phyloP scores from a whole-genome alignment of 352 stramenopile genomes.

The Globisporangium viniferum region DNA sequence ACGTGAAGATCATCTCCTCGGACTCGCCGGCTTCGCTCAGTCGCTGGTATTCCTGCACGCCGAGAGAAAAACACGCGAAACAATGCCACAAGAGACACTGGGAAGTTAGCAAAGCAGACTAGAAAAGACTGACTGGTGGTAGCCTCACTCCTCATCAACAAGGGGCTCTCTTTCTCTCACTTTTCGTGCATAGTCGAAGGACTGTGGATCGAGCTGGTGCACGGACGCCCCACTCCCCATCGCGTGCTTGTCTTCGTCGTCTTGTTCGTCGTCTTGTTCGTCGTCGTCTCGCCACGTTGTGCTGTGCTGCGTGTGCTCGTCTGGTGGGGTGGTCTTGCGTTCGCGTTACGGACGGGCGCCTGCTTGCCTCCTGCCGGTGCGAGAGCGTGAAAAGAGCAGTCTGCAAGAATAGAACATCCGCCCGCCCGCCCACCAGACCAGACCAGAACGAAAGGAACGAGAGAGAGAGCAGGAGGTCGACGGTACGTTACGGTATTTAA shows the following conservation, averaged over 20 bases:
- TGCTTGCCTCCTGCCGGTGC: not conserved
- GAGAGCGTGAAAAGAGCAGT: not conserved
- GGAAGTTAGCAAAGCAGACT: not conserved
- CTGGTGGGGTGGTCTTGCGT: not conserved
- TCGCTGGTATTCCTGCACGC: slow-evolving; percentile 31
- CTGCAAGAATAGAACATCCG: slow-evolving; percentile 6
- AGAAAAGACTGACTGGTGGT: not conserved
- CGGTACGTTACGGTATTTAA: not conserved
- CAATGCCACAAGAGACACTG: not conserved
- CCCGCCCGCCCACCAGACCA: not conserved
- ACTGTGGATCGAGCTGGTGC: slow-evolving; percentile 7
- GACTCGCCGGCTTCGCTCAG: slow-evolving; percentile 31
- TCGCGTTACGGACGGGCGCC: not conserved
- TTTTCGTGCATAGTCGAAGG: slow-evolving; percentile 9
- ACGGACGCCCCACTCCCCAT: slow-evolving; percentile 16
- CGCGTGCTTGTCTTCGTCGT: not conserved
- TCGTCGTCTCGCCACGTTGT: no score
- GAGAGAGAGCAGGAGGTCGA: no score
- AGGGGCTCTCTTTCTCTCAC: not conserved
- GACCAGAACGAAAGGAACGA: not conserved
- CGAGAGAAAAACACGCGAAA: not conserved
- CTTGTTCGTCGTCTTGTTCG: no score
- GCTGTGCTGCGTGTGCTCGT: no score
- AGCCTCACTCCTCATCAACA: not conserved
- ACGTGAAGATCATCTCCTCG: slow-evolving; percentile 40